These are phyloP conservation scores for Alternaria alternata DNA, from an alignment of 2,329 filamentous ascomycete genomes.

Conservation along the genomic window DNA sequence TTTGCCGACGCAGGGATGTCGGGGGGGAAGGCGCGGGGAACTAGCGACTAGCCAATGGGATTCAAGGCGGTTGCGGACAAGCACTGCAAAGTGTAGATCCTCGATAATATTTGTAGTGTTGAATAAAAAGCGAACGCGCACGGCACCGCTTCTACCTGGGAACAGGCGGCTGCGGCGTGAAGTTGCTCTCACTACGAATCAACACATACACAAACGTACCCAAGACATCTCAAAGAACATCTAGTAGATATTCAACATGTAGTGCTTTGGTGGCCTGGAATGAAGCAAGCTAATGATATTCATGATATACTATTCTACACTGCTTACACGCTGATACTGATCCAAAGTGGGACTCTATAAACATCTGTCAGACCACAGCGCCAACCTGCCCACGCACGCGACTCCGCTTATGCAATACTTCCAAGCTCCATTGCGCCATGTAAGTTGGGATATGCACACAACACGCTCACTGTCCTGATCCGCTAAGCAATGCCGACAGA, in stretches of 20 bases:
- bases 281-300: conserved; percentile 5
- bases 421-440: conserved; percentile 17
- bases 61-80: not conserved
- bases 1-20: conserved; percentile 29
- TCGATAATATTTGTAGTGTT: not conserved
- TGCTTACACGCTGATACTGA: conserved; percentile 8
- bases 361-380: conserved; percentile 7
- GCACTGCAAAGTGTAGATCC: not conserved
- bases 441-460: not conserved
- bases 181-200: too few relatives aligned
- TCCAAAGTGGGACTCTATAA: conserved; percentile 9
- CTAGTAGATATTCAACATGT: too few relatives aligned
- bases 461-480: conserved; percentile 2
- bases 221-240: too few relatives aligned
- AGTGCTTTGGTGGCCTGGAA: not conserved
- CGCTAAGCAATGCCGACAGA: conserved; percentile 15
- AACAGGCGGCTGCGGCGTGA: too few relatives aligned
- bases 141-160: too few relatives aligned
- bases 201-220: too few relatives aligned
- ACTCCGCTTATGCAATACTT: conserved; percentile 18
- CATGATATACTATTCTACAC: conserved; percentile 14
- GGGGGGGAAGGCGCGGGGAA: conserved; percentile 24
- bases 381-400: conserved; percentile 9
- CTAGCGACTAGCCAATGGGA: conserved; percentile 26
- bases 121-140: not conserved